Conservation (phyloP, 495 filamentous ascomycete genomes). For the Xylaria acuta region DNA sequence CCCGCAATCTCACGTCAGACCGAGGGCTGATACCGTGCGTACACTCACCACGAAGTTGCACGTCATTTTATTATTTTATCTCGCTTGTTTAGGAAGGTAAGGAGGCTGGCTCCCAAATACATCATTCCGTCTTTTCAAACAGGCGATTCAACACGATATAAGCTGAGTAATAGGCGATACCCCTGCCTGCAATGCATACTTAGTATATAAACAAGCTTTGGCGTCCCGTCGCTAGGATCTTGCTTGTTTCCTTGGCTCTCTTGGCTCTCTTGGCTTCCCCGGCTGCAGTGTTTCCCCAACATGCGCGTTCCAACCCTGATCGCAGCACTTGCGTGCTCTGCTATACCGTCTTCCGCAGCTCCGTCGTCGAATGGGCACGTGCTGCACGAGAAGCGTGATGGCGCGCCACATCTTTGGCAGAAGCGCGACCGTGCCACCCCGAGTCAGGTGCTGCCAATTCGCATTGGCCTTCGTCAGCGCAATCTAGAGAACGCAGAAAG, state of each 20-base stretch:
- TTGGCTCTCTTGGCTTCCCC: slow-evolving; percentile 21
- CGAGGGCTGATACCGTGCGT: slow-evolving; percentile 4
- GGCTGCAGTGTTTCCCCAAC: slow-evolving; percentile 1
- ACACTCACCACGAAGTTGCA: neutral
- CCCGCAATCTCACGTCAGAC: slow-evolving; percentile 15
- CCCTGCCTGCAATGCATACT: neutral
- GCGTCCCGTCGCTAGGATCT: neutral
- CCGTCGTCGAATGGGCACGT: slow-evolving; percentile 18
- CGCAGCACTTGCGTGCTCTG: slow-evolving; percentile 13
- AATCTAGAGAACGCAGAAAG: slow-evolving; percentile 61
- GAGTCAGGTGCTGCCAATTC: slow-evolving; percentile 53
- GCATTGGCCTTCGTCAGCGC: slow-evolving; percentile 61
- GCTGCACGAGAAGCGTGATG: slow-evolving; percentile 25
- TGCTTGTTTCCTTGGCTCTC: slow-evolving; percentile 20
- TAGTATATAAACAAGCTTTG: slow-evolving; percentile 24
- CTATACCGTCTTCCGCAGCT: slow-evolving; percentile 7
- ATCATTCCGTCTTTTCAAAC: neutral
- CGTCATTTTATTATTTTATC: slow-evolving; percentile 13
- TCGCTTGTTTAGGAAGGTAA: slow-evolving; percentile 17
- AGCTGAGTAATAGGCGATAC: neutral
- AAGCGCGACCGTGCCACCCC: slow-evolving; percentile 32
- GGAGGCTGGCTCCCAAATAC: neutral
- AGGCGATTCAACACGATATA: neutral
- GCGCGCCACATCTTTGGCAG: slow-evolving; percentile 26
- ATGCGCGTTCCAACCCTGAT: slow-evolving; percentile 25